These are phyloP conservation scores for Euptelea pleiosperma DNA, from an alignment of 164 flowering plant genomes.

Conservation along the genomic window DNA sequence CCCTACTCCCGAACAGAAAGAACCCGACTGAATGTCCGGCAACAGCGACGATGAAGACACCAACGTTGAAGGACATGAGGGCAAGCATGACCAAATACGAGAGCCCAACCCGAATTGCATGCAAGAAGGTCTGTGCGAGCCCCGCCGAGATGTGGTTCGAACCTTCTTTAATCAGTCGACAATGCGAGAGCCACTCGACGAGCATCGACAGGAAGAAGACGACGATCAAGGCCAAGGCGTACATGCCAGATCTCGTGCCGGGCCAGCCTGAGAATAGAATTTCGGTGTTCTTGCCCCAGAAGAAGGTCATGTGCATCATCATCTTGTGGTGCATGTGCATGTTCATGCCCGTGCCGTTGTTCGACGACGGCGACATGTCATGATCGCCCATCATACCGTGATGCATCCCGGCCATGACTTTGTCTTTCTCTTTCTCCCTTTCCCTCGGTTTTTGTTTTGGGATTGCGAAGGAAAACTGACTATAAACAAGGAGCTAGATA, in stretches of 20 bases:
- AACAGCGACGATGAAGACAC: slow-evolving; percentile 31
- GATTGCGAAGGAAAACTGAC: too few species aligned
- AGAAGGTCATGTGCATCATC: slow-evolving; percentile 49
- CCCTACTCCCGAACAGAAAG: slow-evolving; percentile 24
- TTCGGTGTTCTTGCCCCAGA: slow-evolving; percentile 43
- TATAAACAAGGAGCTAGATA: too few species aligned
- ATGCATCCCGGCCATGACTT: slow-evolving; percentile 4
- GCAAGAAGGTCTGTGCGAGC: slow-evolving; percentile 26
- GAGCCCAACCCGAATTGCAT: slow-evolving; percentile 33
- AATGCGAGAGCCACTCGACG: slow-evolving; percentile 36
- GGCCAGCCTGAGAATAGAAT: slow-evolving; percentile 53
- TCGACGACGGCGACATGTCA: slow-evolving; percentile 7
- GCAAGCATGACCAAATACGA: slow-evolving; percentile 49
- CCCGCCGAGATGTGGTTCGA: slow-evolving; percentile 15
- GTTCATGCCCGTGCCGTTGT: not conserved
- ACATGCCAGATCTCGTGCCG: slow-evolving; percentile 37
- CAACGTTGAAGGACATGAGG: slow-evolving; percentile 36
- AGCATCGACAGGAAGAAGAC: slow-evolving; percentile 30
- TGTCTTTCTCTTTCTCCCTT: too few species aligned
- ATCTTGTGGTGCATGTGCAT: slow-evolving; percentile 13
- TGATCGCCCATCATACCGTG: slow-evolving; percentile 8
- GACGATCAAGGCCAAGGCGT: slow-evolving; percentile 33
- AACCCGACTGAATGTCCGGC: slow-evolving; percentile 36
- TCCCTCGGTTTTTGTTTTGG: too few species aligned
- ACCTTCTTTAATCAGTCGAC: slow-evolving; percentile 15